Conservation (phyloP, 306 rosid genomes). For the Arachis stenosperma region DNA sequence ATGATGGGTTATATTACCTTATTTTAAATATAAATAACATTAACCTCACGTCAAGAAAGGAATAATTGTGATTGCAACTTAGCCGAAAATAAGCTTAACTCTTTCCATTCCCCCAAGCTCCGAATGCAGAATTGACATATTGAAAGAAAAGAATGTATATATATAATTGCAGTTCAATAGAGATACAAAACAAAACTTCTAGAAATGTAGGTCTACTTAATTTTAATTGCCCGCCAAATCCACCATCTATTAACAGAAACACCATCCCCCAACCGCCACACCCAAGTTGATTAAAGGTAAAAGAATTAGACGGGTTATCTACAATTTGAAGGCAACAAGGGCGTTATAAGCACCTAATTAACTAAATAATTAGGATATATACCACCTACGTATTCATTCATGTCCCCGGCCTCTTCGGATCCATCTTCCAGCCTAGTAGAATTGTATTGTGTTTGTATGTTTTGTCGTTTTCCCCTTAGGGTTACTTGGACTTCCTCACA, state of each 20-base stretch:
- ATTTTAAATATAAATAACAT: too few relatives aligned
- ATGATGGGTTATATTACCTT: too few relatives aligned
- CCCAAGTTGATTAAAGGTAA: conserved; percentile 2
- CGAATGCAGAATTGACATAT: background rate
- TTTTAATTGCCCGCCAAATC: background rate
- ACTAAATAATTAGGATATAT: background rate
- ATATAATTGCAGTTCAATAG: background rate
- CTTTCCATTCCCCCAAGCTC: background rate
- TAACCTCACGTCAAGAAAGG: background rate
- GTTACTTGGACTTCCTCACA: conserved; percentile 61
- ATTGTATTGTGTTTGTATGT: background rate
- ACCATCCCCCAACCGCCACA: conserved; percentile 7
- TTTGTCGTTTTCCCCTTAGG: background rate
- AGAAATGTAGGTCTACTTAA: background rate
- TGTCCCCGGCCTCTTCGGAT: background rate
- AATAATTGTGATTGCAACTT: background rate
- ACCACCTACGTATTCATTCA: conserved; percentile 2
- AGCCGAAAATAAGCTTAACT: background rate
- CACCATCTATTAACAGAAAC: conserved; percentile 14
- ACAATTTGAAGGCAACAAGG: conserved; percentile 21
- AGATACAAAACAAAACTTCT: conserved; percentile 9
- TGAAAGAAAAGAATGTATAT: conserved; percentile 24
- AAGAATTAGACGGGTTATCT: conserved; percentile 40
- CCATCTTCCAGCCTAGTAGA: background rate
- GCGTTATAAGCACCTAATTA: background rate